Percentiles rank a stretch among this genome's conserved stretches.
These are phyloP conservation scores for Hebeloma cylindrosporum DNA, from an alignment of 768 basidiomycete genomes.

Conservation along the genomic window DNA sequence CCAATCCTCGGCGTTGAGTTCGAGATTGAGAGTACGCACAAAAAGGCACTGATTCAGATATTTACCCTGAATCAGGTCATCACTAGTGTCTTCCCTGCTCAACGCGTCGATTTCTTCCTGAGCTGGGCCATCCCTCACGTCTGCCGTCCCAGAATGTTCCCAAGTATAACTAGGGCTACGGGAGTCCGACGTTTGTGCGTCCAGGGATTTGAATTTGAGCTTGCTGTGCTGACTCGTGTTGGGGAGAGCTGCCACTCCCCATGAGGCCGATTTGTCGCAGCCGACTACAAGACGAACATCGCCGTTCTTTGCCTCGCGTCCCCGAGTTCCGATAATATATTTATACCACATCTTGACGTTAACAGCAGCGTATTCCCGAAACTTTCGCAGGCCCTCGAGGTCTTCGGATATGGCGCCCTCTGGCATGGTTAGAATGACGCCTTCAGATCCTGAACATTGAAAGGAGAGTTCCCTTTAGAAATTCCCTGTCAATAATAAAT, in stretches of 20 bases:
- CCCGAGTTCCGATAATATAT: constrained; percentile 14
- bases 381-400: constrained; percentile 1
- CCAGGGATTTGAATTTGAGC: constrained; percentile 8
- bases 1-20: constrained; percentile 3
- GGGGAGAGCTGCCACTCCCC: constrained; percentile 22
- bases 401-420: constrained; percentile 18
- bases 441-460: constrained; percentile 15
- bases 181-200: background rate
- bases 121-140: constrained; percentile 7
- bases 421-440: constrained; percentile 23
- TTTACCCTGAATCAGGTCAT: background rate
- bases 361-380: constrained; percentile 15
- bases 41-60: constrained; percentile 11
- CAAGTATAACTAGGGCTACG: constrained; percentile 7
- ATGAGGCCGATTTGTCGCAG: constrained; percentile 19
- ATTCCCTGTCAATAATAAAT: background rate
- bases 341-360: constrained; percentile 18
- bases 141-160: constrained; percentile 12
- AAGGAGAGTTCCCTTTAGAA: constrained; percentile 10
- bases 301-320: constrained; percentile 17
- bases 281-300: constrained; percentile 20
- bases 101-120: constrained; percentile 1
- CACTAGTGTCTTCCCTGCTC: constrained; percentile 1
- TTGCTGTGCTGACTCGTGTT: constrained; percentile 5
- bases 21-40: constrained; percentile 8